Percentiles rank a stretch among this genome's conserved stretches.
Conservation (phyloP, 1,284 basidiomycete species). For the Leccinum huronense region DNA sequence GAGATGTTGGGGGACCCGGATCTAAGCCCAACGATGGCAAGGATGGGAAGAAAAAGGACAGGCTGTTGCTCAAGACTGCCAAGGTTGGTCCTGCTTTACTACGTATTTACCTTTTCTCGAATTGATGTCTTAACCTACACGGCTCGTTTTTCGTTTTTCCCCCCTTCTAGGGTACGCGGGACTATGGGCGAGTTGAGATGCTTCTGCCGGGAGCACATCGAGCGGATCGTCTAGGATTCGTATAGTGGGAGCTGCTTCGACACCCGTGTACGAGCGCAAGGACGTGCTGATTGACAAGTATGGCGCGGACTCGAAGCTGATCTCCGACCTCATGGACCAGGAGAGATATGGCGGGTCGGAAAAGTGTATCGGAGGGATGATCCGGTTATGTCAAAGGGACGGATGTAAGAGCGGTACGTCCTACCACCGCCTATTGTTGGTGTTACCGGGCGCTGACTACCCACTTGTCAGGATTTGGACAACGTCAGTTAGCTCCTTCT, state of each 20-base stretch:
- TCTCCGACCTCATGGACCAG: conserved; percentile 97
- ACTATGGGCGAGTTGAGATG: conserved; percentile 94
- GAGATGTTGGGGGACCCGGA: conserved; percentile 14
- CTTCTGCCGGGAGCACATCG: conserved; percentile 87
- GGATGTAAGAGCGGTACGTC: conserved; percentile 92
- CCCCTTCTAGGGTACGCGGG: conserved; percentile 78
- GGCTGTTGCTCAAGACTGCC: conserved; percentile 76
- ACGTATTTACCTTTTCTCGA: background rate
- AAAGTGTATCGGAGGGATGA: conserved; percentile 98
- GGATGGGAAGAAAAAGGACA: conserved; percentile 58
- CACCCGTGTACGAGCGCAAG: conserved; percentile 97
- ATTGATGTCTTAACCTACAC: background rate
- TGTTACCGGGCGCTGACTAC: background rate
- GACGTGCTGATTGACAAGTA: conserved; percentile 96
- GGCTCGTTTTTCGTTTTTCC: background rate
- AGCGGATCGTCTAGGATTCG: conserved; percentile 82
- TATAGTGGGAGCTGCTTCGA: conserved; percentile 94
- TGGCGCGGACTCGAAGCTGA: conserved; percentile 96
- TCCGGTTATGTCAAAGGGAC: conserved; percentile 96
- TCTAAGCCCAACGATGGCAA: conserved; percentile 38
- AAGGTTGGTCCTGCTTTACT: conserved; percentile 52
- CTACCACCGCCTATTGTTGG: background rate
- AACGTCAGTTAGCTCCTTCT: conserved; percentile 63
- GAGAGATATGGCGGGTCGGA: conserved; percentile 98
- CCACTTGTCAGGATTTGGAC: conserved; percentile 79